phyloP scores from a whole-genome alignment of 2,329 filamentous ascomycete genomes.

The Dryadomyces sulphureus region DNA sequence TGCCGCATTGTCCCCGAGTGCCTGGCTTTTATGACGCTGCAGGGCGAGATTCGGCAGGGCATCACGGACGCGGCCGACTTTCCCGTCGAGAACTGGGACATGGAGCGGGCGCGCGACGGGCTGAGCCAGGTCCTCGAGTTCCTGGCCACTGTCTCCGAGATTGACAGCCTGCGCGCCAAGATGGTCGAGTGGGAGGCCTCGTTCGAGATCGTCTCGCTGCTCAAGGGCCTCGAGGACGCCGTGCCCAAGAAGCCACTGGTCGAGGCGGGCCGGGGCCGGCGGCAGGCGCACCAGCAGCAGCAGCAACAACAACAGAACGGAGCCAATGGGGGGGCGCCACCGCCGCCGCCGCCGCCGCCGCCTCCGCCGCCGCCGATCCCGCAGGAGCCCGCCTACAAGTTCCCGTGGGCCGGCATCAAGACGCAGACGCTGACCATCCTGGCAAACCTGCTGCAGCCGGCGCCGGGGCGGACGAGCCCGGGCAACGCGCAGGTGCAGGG shows the following conservation, averaged over 20 bases:
- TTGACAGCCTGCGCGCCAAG: constrained; percentile 66
- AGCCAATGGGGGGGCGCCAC: background rate
- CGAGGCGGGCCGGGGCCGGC: constrained; percentile 18
- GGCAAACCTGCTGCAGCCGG: constrained; percentile 78
- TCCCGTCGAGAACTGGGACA: constrained; percentile 90
- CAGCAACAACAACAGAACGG: constrained; percentile 12
- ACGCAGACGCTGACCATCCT: constrained; percentile 85
- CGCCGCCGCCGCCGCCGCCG: constrained; percentile 21
- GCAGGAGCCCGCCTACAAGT: constrained; percentile 50
- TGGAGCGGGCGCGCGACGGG: constrained; percentile 92
- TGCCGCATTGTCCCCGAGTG: constrained; percentile 88
- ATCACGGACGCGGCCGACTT: constrained; percentile 72
- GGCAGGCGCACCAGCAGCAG: constrained; percentile 3
- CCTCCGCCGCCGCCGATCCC: constrained; percentile 32
- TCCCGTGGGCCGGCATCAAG: constrained; percentile 64
- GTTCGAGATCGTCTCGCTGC: constrained; percentile 73
- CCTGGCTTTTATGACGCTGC: constrained; percentile 83
- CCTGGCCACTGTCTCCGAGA: constrained; percentile 76
- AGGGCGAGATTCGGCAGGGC: constrained; percentile 73
- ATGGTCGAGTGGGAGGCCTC: constrained; percentile 86
- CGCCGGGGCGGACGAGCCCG: constrained; percentile 41
- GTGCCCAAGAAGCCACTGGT: constrained; percentile 70
- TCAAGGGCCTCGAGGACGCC: constrained; percentile 75
- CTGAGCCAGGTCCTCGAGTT: constrained; percentile 91
- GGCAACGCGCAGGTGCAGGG: constrained; percentile 66